These are phyloP conservation scores for Hyphopichia wangnamkhiaoensis DNA, from an alignment of 1,139 yeast species.

Conservation along the genomic window DNA sequence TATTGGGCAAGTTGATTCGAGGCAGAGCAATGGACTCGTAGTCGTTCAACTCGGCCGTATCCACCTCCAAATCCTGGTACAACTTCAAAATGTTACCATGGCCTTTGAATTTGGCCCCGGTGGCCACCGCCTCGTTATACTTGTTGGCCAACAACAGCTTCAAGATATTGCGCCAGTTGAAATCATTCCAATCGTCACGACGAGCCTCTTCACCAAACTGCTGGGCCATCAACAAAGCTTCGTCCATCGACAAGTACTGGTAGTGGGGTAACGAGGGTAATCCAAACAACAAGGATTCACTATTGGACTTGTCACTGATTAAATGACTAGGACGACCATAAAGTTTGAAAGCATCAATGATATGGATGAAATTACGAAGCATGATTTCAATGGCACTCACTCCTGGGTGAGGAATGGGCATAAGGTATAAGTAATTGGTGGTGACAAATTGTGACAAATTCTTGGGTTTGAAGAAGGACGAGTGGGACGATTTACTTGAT, in stretches of 20 bases:
- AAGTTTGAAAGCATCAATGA: conserved; percentile 53
- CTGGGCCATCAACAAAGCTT: conserved; percentile 36
- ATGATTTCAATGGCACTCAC: conserved; percentile 58
- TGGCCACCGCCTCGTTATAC: neutral
- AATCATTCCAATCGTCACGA: conserved; percentile 36
- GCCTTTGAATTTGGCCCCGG: conserved; percentile 26
- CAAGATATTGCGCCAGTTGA: conserved; percentile 42
- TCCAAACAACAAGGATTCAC: conserved; percentile 52
- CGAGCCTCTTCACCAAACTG: conserved; percentile 29
- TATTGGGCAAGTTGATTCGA: conserved; percentile 12
- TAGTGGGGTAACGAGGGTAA: conserved; percentile 59
- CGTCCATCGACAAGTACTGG: conserved; percentile 46
- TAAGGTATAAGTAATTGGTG: conserved; percentile 44
- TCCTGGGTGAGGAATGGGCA: conserved; percentile 58
- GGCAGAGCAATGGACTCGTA: conserved; percentile 19
- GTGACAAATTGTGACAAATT: conserved; percentile 31
- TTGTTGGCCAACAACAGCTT: conserved; percentile 24
- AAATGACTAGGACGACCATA: conserved; percentile 58
- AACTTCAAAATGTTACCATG: conserved; percentile 34
- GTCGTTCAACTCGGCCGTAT: conserved; percentile 10
- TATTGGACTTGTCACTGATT: conserved; percentile 45
- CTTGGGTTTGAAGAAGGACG: conserved; percentile 23
- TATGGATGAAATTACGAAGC: conserved; percentile 54
- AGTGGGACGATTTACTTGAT: conserved; percentile 4
- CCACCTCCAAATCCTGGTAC: conserved; percentile 29